Evolutionary conservation across 1,284 basidiomycete genomes (phyloP), one percentile per base, ranked within the genome.

Genomic region (Coriolopsis trogii): DNA sequence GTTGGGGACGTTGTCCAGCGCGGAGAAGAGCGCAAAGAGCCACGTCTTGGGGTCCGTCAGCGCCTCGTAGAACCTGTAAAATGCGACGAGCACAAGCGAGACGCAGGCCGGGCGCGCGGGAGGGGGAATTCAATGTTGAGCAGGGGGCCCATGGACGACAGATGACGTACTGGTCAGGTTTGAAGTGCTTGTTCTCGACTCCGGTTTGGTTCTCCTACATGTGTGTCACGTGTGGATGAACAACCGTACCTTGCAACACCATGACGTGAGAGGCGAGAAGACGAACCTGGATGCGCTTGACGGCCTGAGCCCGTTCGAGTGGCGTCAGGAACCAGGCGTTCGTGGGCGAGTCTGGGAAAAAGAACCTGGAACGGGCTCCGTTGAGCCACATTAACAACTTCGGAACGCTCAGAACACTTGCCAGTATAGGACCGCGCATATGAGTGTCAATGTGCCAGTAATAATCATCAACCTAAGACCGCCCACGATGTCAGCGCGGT

Each of bases 291-390:
- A 91, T 85, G 25, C 89, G 80, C 58, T 79, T 75, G 3, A 91
- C 76, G 6, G 86, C 87, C 13, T 80, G 75, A 2, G 70, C 71
- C n/a, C 84, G 77, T 61, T 89, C 87, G 16, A 74, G 71, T 3
- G 67, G 71, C 0, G 85, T 86, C 26, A 91, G 67, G 68, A 88
- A 89, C 80, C 83, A 84, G 6, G 88, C 86, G 47, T 69, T 83
- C 4, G 84, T 84, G 0, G 86, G 85, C 10, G 84, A 86, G 62
- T 86, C 80, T 0, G 86, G 87, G 69, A 89, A 88, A 31, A 85
- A 67, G 63, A 88, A 74, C 80, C 83, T 86, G 29, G 41, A 38
- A 18, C 6, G 12, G 6, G 7, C 13, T 36, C 8, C 20, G 25
- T 46, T 10, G 29, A 38, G 7, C 1, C 9, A 13, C 6, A 34